Conservation (phyloP, 2,329 filamentous ascomycete species). For the Microcyclospora tardicrescens region DNA sequence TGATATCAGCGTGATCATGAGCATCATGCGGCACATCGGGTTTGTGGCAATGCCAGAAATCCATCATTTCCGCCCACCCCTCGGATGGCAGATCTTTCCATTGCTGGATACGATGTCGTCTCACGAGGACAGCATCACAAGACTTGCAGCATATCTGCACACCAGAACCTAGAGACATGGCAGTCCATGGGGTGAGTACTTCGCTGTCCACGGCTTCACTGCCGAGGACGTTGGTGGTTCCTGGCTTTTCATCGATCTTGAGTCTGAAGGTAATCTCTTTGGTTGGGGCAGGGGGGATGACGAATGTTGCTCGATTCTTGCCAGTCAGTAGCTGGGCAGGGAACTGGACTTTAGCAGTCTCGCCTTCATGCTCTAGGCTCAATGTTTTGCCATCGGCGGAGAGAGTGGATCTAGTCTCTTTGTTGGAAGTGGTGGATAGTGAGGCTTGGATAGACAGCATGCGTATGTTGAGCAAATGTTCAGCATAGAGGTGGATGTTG, state of each 20-base stretch:
- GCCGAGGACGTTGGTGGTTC: slow-evolving; percentile 6
- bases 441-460: slow-evolving; percentile 46
- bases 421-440: slow-evolving; percentile 31
- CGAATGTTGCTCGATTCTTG: slow-evolving; percentile 31
- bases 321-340: slow-evolving; percentile 33
- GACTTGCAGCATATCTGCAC: slow-evolving; percentile 16
- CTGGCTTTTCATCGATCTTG: slow-evolving; percentile 32
- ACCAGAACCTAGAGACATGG: slow-evolving; percentile 19
- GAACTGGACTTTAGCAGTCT: slow-evolving; percentile 32
- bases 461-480: slow-evolving; percentile 47
- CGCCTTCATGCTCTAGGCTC: slow-evolving; percentile 34
- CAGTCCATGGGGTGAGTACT: slow-evolving; percentile 33
- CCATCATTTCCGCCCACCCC: slow-evolving; percentile 99
- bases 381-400: slow-evolving; percentile 32
- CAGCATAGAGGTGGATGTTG: slow-evolving; percentile 40
- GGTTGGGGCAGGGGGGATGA: slow-evolving; percentile 34
- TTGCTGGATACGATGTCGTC: slow-evolving; percentile 27
- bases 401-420: slow-evolving; percentile 31
- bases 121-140: slow-evolving; percentile 16
- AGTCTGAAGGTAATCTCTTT: slow-evolving; percentile 43
- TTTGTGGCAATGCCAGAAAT: slow-evolving; percentile 99
- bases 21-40: slow-evolving; percentile 48
- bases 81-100: slow-evolving; percentile 96
- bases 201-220: slow-evolving; percentile 12
- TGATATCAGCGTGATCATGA: slow-evolving; percentile 18